These are phyloP conservation scores for Euphrasia confusa DNA, from an alignment of 257 asterid species.

Conservation along the genomic window DNA sequence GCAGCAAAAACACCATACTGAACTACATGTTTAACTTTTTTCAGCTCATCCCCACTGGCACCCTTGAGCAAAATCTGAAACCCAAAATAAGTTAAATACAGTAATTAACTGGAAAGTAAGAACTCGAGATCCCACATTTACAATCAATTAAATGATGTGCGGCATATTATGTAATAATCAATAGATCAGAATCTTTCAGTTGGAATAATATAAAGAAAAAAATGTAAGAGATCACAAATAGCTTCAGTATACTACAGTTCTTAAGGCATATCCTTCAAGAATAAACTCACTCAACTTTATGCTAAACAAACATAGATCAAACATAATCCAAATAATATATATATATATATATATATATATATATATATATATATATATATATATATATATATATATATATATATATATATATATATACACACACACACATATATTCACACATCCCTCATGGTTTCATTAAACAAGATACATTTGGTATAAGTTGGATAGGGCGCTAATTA, in stretches of 20 bases:
- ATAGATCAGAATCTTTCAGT: slow-evolving; percentile 13
- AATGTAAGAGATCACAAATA: neutral
- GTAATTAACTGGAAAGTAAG: slow-evolving; percentile 18
- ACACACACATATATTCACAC: no score
- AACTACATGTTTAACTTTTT: slow-evolving; percentile 61
- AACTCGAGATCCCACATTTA: slow-evolving; percentile 9
- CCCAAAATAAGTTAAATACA: slow-evolving; percentile 22
- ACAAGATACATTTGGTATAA: neutral
- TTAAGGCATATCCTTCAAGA: no score
- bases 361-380: no score
- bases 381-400: no score
- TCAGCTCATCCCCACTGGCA: slow-evolving; percentile 72
- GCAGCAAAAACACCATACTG: slow-evolving; percentile 79
- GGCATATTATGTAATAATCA: slow-evolving; percentile 1
- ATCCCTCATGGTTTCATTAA: neutral
- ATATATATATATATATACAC: no score
- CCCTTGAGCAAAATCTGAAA: slow-evolving; percentile 73
- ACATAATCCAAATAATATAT: neutral
- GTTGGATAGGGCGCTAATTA: neutral
- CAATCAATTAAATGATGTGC: slow-evolving; percentile 14
- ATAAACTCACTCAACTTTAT: neutral
- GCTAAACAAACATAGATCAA: neutral
- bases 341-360: no score
- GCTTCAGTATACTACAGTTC: no score
- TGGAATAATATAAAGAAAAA: neutral